Evolutionary conservation across 2,329 filamentous ascomycete species (phyloP).

Genomic region (Polytolypa hystricis): DNA sequence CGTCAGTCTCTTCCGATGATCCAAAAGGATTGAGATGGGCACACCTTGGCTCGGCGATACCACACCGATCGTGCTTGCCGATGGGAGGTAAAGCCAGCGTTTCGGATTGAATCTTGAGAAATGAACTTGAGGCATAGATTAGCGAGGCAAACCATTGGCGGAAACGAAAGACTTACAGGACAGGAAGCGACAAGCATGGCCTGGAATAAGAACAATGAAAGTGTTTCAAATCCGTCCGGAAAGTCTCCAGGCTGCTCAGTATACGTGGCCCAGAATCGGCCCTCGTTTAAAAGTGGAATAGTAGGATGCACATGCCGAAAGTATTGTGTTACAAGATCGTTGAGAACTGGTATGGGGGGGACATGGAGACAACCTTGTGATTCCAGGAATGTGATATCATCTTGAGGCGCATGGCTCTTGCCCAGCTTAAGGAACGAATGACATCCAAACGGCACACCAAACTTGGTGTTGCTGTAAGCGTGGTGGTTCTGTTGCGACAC

Average conservation of each 20-base stretch:
- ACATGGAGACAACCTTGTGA: constrained; percentile 38
- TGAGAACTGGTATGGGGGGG: constrained; percentile 31
- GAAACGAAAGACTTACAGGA: constrained; percentile 33
- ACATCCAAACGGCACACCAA: too few species aligned
- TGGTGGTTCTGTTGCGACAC: too few species aligned
- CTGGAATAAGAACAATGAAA: constrained; percentile 24
- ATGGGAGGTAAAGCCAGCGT: constrained; percentile 32
- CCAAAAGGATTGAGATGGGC: too few species aligned
- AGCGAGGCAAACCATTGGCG: too few species aligned
- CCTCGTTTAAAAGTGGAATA: constrained; percentile 28
- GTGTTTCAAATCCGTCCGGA: constrained; percentile 7
- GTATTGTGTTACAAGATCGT: constrained; percentile 37
- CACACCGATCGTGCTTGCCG: constrained; percentile 35
- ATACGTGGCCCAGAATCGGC: constrained; percentile 33
- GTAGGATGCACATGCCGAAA: constrained; percentile 22
- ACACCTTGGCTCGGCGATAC: constrained; percentile 35
- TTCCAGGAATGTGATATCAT: constrained; percentile 39
- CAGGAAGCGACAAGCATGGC: constrained; percentile 21
- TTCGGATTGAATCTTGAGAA: constrained; percentile 33
- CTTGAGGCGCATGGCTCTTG: too few species aligned
- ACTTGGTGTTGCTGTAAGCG: too few species aligned
- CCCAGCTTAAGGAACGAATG: too few species aligned
- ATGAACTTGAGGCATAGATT: constrained; percentile 29
- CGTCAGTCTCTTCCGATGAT: too few species aligned
- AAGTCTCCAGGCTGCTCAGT: too few species aligned